Percentiles rank a stretch among this genome's conserved stretches.
These are phyloP conservation scores for Citrus australasica DNA, from an alignment of 345 rosid species.

Conservation along the genomic window DNA sequence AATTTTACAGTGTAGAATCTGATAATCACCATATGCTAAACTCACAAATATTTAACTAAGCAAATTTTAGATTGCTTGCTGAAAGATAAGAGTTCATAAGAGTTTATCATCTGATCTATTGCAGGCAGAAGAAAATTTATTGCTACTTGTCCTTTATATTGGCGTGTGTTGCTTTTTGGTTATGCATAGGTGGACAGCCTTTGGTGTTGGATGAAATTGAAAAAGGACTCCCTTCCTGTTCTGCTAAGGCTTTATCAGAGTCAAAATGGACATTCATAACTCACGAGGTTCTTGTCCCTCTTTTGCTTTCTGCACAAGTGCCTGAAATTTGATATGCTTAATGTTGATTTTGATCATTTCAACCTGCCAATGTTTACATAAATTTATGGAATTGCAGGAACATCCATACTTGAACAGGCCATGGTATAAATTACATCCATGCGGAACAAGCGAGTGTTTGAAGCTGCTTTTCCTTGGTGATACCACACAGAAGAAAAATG, in stretches of 20 bases:
- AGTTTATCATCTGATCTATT: not conserved
- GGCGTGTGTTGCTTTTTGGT: not conserved
- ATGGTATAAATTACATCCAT: conserved; percentile 94
- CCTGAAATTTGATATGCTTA: not conserved
- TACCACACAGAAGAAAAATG: conserved; percentile 16
- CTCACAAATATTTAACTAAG: not conserved
- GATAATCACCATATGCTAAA: not conserved
- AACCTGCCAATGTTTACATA: not conserved
- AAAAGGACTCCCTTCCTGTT: conserved; percentile 62
- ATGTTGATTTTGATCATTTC: not conserved
- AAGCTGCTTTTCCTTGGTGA: conserved; percentile 58
- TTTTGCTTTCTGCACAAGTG: not conserved
- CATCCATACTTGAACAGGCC: conserved; percentile 85
- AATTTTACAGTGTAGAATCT: not conserved
- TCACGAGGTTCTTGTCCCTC: conserved; percentile 47
- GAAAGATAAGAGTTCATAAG: not conserved
- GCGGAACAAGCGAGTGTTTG: conserved; percentile 85
- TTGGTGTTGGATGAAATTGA: conserved; percentile 58
- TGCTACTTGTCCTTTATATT: not conserved
- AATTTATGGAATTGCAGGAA: conserved; percentile 40
- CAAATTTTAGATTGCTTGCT: not conserved
- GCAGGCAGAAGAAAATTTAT: no score
- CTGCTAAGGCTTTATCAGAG: conserved; percentile 49
- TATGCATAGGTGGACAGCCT: conserved; percentile 53
- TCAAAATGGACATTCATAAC: conserved; percentile 91